Evolutionary conservation across 192 early-diverging fungal genomes (phyloP).

Genomic region (Phlyctochytrium arcticum): DNA sequence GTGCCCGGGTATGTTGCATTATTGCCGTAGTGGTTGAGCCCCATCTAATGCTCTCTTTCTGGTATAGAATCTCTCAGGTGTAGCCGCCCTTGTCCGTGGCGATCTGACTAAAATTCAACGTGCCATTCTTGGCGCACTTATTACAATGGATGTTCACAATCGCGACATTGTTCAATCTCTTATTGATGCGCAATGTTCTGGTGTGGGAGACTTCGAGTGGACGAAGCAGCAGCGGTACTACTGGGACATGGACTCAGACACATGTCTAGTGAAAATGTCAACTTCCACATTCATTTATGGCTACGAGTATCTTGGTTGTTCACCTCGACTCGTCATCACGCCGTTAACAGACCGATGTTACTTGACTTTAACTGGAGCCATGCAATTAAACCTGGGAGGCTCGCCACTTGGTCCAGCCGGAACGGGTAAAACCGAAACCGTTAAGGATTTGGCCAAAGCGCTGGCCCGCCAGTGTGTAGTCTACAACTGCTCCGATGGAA

Average conservation of each 20-base stretch:
- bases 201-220: conserved; percentile 58
- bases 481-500: conserved; percentile 62
- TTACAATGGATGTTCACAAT: conserved; percentile 62
- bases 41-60: not conserved
- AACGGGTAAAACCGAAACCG: conserved; percentile 62
- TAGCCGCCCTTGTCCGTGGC: conserved; percentile 58
- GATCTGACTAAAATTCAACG: conserved; percentile 55
- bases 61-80: conserved; percentile 39
- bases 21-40: not conserved
- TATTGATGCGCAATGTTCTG: conserved; percentile 35
- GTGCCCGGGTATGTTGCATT: conserved; percentile 24
- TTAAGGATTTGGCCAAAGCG: conserved; percentile 61
- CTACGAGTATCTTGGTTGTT: conserved; percentile 61
- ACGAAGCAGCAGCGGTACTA: conserved; percentile 59
- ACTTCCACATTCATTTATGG: conserved; percentile 55
- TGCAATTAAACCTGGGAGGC: conserved; percentile 58
- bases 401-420: conserved; percentile 57
- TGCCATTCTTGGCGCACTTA: conserved; percentile 53
- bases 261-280: conserved; percentile 56
- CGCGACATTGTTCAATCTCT: conserved; percentile 53
- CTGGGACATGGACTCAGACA: conserved; percentile 58
- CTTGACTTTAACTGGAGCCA: conserved; percentile 59
- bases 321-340: conserved; percentile 58
- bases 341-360: conserved; percentile 61
- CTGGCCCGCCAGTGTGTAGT: conserved; percentile 59